phyloP scores from a whole-genome alignment of 805 yeast species.

The Candida insectalens region DNA sequence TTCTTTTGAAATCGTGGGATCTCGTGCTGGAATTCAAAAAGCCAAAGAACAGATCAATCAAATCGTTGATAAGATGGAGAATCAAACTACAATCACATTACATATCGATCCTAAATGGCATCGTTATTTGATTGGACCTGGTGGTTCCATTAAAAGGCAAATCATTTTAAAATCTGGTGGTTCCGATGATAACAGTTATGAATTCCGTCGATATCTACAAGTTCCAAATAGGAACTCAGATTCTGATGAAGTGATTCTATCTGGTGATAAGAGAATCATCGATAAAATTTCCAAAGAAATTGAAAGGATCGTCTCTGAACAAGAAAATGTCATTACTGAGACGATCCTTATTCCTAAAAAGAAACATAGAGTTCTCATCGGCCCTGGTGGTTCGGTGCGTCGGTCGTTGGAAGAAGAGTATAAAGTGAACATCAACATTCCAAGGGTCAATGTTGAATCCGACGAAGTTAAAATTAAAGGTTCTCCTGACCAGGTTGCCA shows the following conservation, averaged over 20 bases:
- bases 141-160: slow-evolving; percentile 64
- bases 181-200: slow-evolving; percentile 34
- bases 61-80: slow-evolving; percentile 57
- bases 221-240: slow-evolving; percentile 63
- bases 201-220: slow-evolving; percentile 46
- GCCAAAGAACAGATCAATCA: slow-evolving; percentile 56
- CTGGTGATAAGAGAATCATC: slow-evolving; percentile 73
- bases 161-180: slow-evolving; percentile 78
- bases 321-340: slow-evolving; percentile 48
- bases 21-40: slow-evolving; percentile 61
- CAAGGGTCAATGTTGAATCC: slow-evolving; percentile 43
- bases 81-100: slow-evolving; percentile 45
- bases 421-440: slow-evolving; percentile 55
- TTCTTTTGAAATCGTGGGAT: slow-evolving; percentile 62
- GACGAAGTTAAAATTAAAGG: slow-evolving; percentile 53
- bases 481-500: slow-evolving; percentile 51
- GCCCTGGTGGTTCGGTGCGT: slow-evolving; percentile 71
- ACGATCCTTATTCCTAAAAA: slow-evolving; percentile 54
- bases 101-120: slow-evolving; percentile 69
- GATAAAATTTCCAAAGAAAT: slow-evolving; percentile 55
- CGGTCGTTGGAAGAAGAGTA: slow-evolving; percentile 63
- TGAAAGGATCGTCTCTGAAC: slow-evolving; percentile 49
- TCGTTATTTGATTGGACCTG: slow-evolving; percentile 67
- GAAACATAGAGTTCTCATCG: slow-evolving; percentile 69
- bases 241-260: slow-evolving; percentile 46